Conservation (phyloP, 345 rosid species). For the Garcia nutans region DNA sequence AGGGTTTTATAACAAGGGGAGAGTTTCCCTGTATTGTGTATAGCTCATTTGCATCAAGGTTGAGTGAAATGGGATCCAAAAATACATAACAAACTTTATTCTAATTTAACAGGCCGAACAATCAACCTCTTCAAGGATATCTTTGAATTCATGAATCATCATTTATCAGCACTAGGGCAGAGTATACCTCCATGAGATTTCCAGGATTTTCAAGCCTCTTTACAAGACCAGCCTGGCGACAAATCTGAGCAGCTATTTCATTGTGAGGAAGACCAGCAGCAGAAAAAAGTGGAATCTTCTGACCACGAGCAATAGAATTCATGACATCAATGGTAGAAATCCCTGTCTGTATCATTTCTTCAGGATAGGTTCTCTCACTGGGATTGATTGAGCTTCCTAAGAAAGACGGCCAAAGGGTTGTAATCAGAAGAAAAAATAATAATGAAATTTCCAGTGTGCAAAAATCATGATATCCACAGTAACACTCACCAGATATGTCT, state of each 20-base stretch:
- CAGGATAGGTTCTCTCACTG: constrained; percentile 97
- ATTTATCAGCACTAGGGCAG: neutral
- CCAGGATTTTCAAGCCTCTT: constrained; percentile 86
- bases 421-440: neutral
- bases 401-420: constrained; percentile 13
- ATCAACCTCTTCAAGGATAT: neutral
- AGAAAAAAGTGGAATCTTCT: constrained; percentile 95
- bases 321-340: constrained; percentile 96
- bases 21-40: no score
- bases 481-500: constrained; percentile 73
- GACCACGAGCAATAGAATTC: constrained; percentile 98
- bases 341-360: constrained; percentile 98
- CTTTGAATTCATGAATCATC: neutral
- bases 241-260: constrained; percentile 98
- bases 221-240: constrained; percentile 98
- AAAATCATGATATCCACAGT: constrained; percentile 9
- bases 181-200: constrained; percentile 66
- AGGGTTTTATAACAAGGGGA: no score
- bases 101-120: neutral
- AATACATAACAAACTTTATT: neutral
- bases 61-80: neutral
- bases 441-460: neutral
- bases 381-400: constrained; percentile 96
- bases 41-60: neutral
- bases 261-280: constrained; percentile 99